phyloP scores from a whole-genome alignment of 768 basidiomycete species.

The Pleurotus giganteus region DNA sequence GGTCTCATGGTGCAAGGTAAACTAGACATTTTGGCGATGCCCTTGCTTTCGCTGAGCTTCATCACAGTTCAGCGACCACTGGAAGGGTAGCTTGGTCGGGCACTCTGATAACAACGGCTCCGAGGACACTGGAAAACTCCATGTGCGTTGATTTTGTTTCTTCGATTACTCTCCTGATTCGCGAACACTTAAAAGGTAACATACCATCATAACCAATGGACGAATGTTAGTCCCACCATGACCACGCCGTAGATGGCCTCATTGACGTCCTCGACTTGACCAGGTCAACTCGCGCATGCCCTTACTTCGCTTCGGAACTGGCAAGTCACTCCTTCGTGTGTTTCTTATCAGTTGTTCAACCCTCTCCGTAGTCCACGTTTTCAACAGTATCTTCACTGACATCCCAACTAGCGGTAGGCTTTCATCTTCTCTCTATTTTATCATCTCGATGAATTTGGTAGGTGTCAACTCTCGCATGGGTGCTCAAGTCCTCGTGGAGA shows the following conservation, averaged over 20 bases:
- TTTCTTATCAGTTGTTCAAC: background rate
- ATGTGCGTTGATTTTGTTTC: background rate
- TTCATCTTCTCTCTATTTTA: background rate
- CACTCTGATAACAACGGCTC: conserved; percentile 43
- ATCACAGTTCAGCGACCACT: conserved; percentile 29
- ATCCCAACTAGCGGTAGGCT: background rate
- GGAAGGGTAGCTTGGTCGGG: conserved; percentile 43
- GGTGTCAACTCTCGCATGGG: conserved; percentile 7
- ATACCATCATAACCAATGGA: background rate
- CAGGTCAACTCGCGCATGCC: conserved; percentile 5
- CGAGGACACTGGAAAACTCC: conserved; percentile 20
- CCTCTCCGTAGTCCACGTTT: background rate
- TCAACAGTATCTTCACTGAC: conserved; percentile 2
- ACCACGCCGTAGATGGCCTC: background rate
- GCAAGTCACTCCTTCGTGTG: background rate
- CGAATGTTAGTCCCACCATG: background rate
- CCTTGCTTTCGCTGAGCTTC: too few relatives aligned
- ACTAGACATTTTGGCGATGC: background rate
- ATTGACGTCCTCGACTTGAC: background rate
- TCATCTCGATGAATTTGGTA: background rate
- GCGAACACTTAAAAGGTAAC: background rate
- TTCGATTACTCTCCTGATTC: background rate
- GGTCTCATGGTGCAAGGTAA: conserved; percentile 2
- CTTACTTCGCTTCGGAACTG: conserved; percentile 1
- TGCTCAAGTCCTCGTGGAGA: background rate